Evolutionary conservation across 1,284 basidiomycete genomes (phyloP), one percentile per base, ranked within the genome.

Genomic region (Acaromyces ingoldii): DNA sequence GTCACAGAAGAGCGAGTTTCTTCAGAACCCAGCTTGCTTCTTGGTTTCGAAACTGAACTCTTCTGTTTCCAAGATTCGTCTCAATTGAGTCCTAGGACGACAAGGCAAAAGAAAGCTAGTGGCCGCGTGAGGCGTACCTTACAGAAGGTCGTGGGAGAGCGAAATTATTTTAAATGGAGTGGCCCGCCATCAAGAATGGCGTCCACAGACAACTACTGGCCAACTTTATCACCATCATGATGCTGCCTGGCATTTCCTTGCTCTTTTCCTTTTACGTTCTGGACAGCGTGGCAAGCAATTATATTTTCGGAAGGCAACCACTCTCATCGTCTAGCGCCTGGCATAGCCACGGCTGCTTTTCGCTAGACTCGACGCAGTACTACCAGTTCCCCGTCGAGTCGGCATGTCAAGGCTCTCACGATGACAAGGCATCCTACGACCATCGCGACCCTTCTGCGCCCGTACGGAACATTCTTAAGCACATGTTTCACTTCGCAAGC

Each of bases 141-240:
- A n/a, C n/a, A n/a, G n/a, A n/a, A n/a, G n/a, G n/a, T n/a, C n/a
- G n/a, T n/a, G n/a, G n/a, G n/a, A n/a, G n/a, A n/a, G n/a, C n/a
- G n/a, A n/a, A n/a, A n/a, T n/a, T n/a, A n/a, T n/a, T n/a, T n/a
- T n/a, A n/a, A n/a, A n/a, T n/a, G n/a, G n/a, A n/a, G n/a, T 45
- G 42, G 42, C 42, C 42, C 17, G 42, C 42, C 30, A 45, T 45
- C 25, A 30, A 45, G 24, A n/a, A 45, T 45, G 42, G 42, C 21
- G 26, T 45, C n/a, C 22, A 28, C 13, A 45, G 26, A 28, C 42
- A 45, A 30, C 24, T 45, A 45, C 25, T 45, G 19, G 42, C 29
- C n/a, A 45, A 25, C 13, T 45, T 45, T 45, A 25, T 45, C 17
- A 45, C 42, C 11, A 45, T 31, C 30, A n/a, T 45, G 21, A 26